phyloP scores from a whole-genome alignment of 371 early-diverging fungal species.

The Mortierella sp. region DNA sequence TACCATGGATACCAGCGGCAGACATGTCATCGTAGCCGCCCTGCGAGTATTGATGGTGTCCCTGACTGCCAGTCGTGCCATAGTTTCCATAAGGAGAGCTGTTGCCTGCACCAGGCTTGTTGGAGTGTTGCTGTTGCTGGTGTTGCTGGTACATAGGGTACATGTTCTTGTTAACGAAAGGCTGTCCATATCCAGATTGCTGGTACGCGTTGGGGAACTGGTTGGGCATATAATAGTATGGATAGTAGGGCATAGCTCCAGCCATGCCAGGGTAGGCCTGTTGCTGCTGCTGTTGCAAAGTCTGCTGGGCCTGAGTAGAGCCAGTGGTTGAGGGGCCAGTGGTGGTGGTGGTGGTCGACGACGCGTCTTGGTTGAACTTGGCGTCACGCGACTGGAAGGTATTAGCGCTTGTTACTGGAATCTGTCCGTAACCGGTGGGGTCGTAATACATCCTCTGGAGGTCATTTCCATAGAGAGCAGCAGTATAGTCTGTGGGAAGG shows the following conservation, averaged over 20 bases:
- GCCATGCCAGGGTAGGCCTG: slow-evolving; percentile 56
- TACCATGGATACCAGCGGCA: slow-evolving; percentile 41
- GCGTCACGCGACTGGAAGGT: slow-evolving; percentile 41
- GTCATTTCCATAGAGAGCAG: slow-evolving; percentile 63
- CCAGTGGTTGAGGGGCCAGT: slow-evolving; percentile 38
- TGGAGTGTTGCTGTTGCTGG: slow-evolving; percentile 40
- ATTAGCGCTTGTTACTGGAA: slow-evolving; percentile 34
- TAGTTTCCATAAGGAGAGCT: slow-evolving; percentile 48
- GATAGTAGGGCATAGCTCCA: slow-evolving; percentile 69
- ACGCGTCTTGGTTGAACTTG: slow-evolving; percentile 44
- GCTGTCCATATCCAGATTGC: slow-evolving; percentile 82
- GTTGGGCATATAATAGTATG: slow-evolving; percentile 84
- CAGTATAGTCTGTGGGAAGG: slow-evolving; percentile 64
- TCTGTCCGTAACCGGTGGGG: slow-evolving; percentile 30
- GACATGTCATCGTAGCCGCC: slow-evolving; percentile 48
- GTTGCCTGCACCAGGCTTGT: slow-evolving; percentile 47
- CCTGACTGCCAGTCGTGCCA: slow-evolving; percentile 41
- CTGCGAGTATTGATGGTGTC: slow-evolving; percentile 50
- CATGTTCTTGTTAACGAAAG: slow-evolving; percentile 86
- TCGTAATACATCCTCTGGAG: slow-evolving; percentile 58
- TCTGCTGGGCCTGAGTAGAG: slow-evolving; percentile 49
- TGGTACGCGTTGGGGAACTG: slow-evolving; percentile 77
- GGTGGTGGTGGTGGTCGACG: slow-evolving; percentile 37
- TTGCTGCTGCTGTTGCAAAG: slow-evolving; percentile 50
- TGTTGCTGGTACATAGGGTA: slow-evolving; percentile 75